Evolutionary conservation across 2,329 filamentous ascomycete species (phyloP), one percentile per base, ranked within the genome.

Genomic region (Sporothrix inflata): DNA sequence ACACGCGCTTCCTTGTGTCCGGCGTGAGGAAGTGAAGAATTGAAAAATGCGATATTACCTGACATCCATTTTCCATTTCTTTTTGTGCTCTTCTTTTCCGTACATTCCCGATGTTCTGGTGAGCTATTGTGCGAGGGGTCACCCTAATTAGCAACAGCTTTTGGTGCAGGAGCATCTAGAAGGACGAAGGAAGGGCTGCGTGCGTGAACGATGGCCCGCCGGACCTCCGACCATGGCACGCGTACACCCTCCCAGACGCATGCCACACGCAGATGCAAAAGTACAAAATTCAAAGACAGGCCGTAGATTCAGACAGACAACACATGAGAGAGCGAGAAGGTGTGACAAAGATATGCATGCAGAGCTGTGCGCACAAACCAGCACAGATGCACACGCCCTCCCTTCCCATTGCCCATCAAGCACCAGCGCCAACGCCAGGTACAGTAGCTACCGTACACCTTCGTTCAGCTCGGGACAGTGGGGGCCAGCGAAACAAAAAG

Each of bases 201-300:
- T 42, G 4, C 27, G 27, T 27, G 9, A 45, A 53, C 14, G 27
- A 53, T 24, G 30, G 30, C 51, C 55, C 68, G n/a, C 30, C 68
- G 68, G 68, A 70, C 68, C 53, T 70, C 68, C 68, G 68, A 19
- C 42, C 24, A 51, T 67, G 42, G 16, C 65, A 51, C 65, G 9
- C 45, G 19, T n/a, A 40, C 45, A 51, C 27, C 63, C 42, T 51
- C 27, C 53, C 45, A 40, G 24, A 27, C 27, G 24, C 55, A 61
- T 47, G 21, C n/a, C 4, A 53, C 65, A 51, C 19, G 27, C 19
- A 38, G 27, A 67, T 47, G 3, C 27, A 67, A 34, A 45, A 69
- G 47, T 40, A 24, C 45, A 34, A 24, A 19, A 45, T 8, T 45
- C 45, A 16, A 38, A 67, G 19, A 51, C n/a, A n/a, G n/a, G n/a